phyloP scores from a whole-genome alignment of 1,139 yeast species.

The Pichia terricola region DNA sequence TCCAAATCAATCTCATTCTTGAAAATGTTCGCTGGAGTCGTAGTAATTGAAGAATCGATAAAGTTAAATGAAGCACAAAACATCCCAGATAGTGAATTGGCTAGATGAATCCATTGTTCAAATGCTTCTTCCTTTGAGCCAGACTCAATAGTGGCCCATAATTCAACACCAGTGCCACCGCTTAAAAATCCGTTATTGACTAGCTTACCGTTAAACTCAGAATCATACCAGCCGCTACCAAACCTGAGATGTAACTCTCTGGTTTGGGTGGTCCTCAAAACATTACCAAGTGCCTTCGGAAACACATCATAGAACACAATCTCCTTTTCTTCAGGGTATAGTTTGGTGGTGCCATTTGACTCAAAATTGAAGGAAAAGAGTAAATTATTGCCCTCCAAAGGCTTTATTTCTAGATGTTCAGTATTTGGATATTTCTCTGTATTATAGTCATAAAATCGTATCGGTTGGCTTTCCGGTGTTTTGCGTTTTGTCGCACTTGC shows the following conservation, averaged over 20 bases:
- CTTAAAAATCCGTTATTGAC: constrained; percentile 63
- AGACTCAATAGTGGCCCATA: constrained; percentile 82
- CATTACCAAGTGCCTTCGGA: constrained; percentile 76
- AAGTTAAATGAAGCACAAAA: constrained; percentile 94
- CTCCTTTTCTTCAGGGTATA: constrained; percentile 22
- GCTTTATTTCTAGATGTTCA: constrained; percentile 53
- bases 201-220: constrained; percentile 76
- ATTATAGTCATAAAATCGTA: constrained; percentile 4
- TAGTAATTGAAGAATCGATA: constrained; percentile 71
- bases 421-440: constrained; percentile 34
- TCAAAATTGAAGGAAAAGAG: constrained; percentile 62
- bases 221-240: constrained; percentile 94
- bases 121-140: constrained; percentile 44
- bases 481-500: too few relatives aligned
- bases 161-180: constrained; percentile 95
- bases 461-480: background rate
- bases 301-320: constrained; percentile 60
- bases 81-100: constrained; percentile 76
- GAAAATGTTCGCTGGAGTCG: constrained; percentile 53
- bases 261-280: constrained; percentile 56
- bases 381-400: constrained; percentile 61
- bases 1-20: constrained; percentile 22
- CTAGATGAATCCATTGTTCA: constrained; percentile 58
- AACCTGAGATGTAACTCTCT: constrained; percentile 76
- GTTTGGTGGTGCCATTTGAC: constrained; percentile 40